Evolutionary conservation across 805 yeast genomes (phyloP), one percentile per base, ranked within the genome.

Genomic region (Kuraishia hungarica): DNA sequence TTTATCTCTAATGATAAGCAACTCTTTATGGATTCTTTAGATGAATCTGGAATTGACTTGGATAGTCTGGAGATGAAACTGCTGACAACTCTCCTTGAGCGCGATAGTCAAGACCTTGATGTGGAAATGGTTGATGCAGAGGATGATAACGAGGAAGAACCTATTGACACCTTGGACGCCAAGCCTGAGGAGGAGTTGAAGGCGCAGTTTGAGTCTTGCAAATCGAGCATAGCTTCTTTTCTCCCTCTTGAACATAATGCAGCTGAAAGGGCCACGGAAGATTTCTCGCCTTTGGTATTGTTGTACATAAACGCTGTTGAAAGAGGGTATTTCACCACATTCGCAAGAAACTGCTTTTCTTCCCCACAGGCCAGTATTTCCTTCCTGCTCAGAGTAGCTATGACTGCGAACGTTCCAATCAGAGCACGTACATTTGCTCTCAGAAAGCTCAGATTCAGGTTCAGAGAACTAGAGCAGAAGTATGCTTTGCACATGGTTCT

Each of bases 11-110:
- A 63, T 4, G 66, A 78, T 53, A 71, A 75, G 57, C 71, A 66
- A 2, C 57, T 73, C 21, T 74, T 82, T 50, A 48, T 72, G n/a
- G 60, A 65, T n/a, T 69, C 72, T 24, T 62, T 82, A 52, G 59
- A 64, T 1, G 66, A 74, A 1, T 54, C 68, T 22, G 65, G 69
- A 20, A 54, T 77, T 21, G n/a, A 28, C 5, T 57, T 81, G 2
- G 82, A 78, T 28, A 60, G 73, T 3, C 70, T 85, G 28, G 92
- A 86, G 71, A 79, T 90, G 75, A 76, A 78, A 54, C 71, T 89
- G 51, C 87, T 89, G 69, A 77, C 86, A 1, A 83, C 92, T 0
- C 69, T 90, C 53, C 61, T 69, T 26, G 62, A 60, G 13, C 58
- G 64, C 17, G 63, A 60, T 61, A 2, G 65, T 35, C 64, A 72